Base-by-base conservation (phyloP, 2,329 filamentous ascomycete species). In the Neofusicoccum sp. region DNA sequence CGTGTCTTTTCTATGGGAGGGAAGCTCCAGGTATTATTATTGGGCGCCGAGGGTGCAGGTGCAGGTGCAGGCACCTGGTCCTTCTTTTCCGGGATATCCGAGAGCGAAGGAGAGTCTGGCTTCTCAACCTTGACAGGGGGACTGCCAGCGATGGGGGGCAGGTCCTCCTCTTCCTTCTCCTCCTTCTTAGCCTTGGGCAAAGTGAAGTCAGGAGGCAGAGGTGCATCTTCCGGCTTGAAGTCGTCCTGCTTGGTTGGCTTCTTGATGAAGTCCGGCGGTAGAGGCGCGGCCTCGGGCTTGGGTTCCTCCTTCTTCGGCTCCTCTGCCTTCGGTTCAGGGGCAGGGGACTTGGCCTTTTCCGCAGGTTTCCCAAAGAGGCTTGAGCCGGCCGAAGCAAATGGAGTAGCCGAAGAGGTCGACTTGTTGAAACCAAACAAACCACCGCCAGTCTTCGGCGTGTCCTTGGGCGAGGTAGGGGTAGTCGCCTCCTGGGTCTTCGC, bases 121-220 rank as follows among this genome's bases (percentile, higher is more conserved):
- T 68, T 71, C 58, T 76, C 71, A 1, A 76, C 70, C 53, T 80
- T 75, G 9, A 80, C 70, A 20, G 77, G 75, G n/a, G 79, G 79
- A 43, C 77, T 80, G 12, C 79, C 79, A 34, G 78, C 79, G 33
- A 81, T 70, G 5, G 79, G 78, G 36, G 75, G 75, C 12, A 76
- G 47, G 41, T 75, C 79, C 31, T 80, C 77, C 43, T 71, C 70
- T 26, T 65, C 64, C 28, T 74, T 78, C 41, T 71, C 70, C 11
- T 65, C 63, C 26, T 66, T 63, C 60, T 73, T 68, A 3, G 26
- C 45, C 1, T 70, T 63, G 12, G 73, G 67, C 24, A 63, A 63
- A 34, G 67, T 66, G 20, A 69, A 70, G 60, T 75, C 74, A 26
- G 74, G 74, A 26, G 74, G 73, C n/a, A 76, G 67, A 31, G 74